Base-by-base conservation (phyloP, 805 yeast species). In the Zygosaccharomyces gambellarensis region DNA sequence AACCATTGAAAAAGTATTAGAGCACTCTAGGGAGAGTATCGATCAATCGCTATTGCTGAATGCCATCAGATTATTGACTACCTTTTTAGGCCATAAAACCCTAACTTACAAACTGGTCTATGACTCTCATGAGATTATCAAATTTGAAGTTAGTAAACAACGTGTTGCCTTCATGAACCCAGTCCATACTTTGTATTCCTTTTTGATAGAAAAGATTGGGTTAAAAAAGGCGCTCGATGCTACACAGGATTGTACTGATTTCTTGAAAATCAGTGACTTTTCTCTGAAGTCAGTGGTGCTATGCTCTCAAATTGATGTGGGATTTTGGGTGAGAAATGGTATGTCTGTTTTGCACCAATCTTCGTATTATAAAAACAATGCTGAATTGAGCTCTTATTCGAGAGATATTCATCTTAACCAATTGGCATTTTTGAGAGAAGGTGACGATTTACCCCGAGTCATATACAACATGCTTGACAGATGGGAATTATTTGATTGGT, bases 401-500 rank as follows among this genome's bases (percentile, higher is more conserved):
- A 75, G 90, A 52, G 99, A 94, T 60, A 70, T 94, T 23, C 85
- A 81, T 61, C 64, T 89, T 51, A 74, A 78, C 3, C 99, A 94
- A 59, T 52, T 74, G 5, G 71, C 78, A 42, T 70, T 57, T 38
- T 77, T 82, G 42, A 70, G 80, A 5, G 75, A 78, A 44, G 73
- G 78, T 76, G 54, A 65, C 69, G 52, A 70, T 80, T 36, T 74
- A 74, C 53, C 77, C 72, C 53, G 75, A 83, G 54, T 87, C 80
- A 85, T 79, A 67, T 36, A 70, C 79, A 58, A 67, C 52, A 29
- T 72, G 63, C 46, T 84, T 73, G 85, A 68, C 47, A 72, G 87
- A 55, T 85, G 85, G 80, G 87, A 78, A 51, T 56, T 85, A 14
- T 53, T 71, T 7, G 67, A 67, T 3, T 80, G 85, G 84, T 77